Evolutionary conservation across 441 rosid species (phyloP), one percentile per base, ranked within the genome.

Genomic region (Aleurites moluccanus): DNA sequence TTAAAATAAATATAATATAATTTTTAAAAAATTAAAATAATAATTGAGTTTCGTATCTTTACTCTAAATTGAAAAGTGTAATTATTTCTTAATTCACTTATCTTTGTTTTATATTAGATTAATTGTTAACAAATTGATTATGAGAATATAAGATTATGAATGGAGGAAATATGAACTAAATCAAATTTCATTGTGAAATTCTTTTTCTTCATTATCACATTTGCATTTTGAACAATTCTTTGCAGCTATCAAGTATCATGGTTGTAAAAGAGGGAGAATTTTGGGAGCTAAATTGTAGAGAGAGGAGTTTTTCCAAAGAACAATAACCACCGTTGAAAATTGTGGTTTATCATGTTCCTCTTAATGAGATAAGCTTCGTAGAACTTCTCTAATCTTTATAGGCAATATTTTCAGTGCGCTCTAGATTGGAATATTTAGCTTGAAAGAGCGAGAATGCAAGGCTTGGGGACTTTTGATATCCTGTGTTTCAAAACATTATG

Each of bases 401-500:
- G 57, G 74, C 33, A 53, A 64, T 30, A 35, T 78, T 63, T 70
- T 25, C 61, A 72, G n/a, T n/a, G n/a, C 20, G 49, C 65, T 59
- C 15, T 35, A 13, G 59, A 38, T 7, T 65, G 55, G 68, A 21
- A 49, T 21, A 47, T 45, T 60, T 55, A 18, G 64, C 83, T 78
- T 14, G n/a, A 44, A 45, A 59, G 45, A 14, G 33, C 16, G 45
- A 28, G 38, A 44, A 83, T 84, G 90, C 87, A 28, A 77, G 64
- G 61, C 71, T 74, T 70, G 59, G 78, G 75, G 79, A 73, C 33
- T 62, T 77, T 72, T 62, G 60, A 62, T 75, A 74, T 84, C 89
- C 76, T 81, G 83, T 88, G 91, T 74, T 87, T 78, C 80, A 21
- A 44, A 79, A 62, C 83, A 71, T 79, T 68, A 69, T 88, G 86